phyloP scores from a whole-genome alignment of 2,329 filamentous ascomycete genomes.

The Sclerotinia sclerotiorum region DNA sequence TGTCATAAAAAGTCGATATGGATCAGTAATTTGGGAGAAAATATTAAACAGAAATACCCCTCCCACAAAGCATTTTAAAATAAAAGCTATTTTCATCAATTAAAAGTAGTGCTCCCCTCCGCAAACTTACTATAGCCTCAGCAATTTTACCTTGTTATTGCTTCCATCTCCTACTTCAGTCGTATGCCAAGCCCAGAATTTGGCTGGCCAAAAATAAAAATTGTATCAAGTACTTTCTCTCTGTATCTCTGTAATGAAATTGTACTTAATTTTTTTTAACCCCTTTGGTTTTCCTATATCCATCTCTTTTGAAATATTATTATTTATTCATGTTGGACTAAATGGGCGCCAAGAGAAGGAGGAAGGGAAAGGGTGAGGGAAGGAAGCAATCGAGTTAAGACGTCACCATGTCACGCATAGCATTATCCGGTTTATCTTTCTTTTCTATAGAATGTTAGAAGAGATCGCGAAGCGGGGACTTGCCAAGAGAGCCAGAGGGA shows the following conservation, averaged over 20 bases:
- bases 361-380: neutral
- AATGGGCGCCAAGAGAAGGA: neutral
- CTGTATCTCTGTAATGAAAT: neutral
- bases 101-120: neutral
- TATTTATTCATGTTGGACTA: neutral
- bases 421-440: neutral
- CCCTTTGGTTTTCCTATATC: neutral
- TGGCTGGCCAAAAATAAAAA: neutral
- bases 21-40: no score
- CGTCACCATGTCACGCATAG: neutral
- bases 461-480: neutral
- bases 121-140: neutral
- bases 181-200: neutral
- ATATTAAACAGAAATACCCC: neutral
- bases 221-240: conserved; percentile 4
- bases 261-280: conserved; percentile 9
- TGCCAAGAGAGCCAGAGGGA: conserved; percentile 14
- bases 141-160: neutral
- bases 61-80: neutral
- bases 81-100: neutral
- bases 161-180: no score
- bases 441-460: conserved; percentile 11
- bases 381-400: conserved; percentile 3
- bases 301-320: neutral
- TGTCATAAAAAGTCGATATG: neutral